A percentile compares a stretch with the other conserved stretches of the same genome.
phyloP scores from a whole-genome alignment of 2,329 filamentous ascomycete genomes.

The Colletotrichum sojae region DNA sequence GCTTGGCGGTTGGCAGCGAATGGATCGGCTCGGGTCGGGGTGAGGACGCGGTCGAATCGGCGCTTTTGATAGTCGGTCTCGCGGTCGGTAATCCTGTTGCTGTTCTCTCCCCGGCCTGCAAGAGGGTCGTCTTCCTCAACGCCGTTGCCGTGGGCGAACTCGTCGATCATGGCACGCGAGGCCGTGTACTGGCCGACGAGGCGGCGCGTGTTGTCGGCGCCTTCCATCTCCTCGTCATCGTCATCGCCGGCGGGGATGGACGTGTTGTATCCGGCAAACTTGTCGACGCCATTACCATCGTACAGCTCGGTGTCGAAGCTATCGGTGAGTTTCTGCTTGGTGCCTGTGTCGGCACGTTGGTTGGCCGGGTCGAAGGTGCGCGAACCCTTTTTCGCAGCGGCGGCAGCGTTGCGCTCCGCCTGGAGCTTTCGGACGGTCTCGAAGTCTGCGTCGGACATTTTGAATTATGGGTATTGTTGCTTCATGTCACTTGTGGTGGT shows the following conservation, averaged over 20 bases:
- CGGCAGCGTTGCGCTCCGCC: conserved; percentile 89
- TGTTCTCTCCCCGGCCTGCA: conserved; percentile 85
- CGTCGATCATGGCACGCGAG: conserved; percentile 90
- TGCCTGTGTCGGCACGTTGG: conserved; percentile 87
- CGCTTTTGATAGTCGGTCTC: conserved; percentile 99
- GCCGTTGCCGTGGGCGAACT: conserved; percentile 87
- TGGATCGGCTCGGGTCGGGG: conserved; percentile 87
- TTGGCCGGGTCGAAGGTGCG: conserved; percentile 82
- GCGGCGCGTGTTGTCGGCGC: conserved; percentile 79
- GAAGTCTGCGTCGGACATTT: conserved; percentile 86
- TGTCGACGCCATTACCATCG: conserved; percentile 82
- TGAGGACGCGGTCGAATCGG: conserved; percentile 88
- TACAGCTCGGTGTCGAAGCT: conserved; percentile 91
- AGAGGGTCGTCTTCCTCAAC: conserved; percentile 95
- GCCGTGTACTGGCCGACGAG: conserved; percentile 97
- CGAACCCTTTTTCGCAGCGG: conserved; percentile 84
- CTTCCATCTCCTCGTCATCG: conserved; percentile 84
- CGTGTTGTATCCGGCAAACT: conserved; percentile 91
- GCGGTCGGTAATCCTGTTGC: conserved; percentile 90
- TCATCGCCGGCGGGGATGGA: conserved; percentile 85
- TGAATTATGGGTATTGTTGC: conserved; percentile 54
- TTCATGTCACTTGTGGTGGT: conserved; percentile 50
- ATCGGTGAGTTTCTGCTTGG: conserved; percentile 92
- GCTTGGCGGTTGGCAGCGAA: conserved; percentile 83
- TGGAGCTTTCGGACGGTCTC: conserved; percentile 90